Percentiles rank a stretch among this genome's conserved stretches.
phyloP scores from a whole-genome alignment of 352 stramenopile genomes.

The Globisporangium viniferum region DNA sequence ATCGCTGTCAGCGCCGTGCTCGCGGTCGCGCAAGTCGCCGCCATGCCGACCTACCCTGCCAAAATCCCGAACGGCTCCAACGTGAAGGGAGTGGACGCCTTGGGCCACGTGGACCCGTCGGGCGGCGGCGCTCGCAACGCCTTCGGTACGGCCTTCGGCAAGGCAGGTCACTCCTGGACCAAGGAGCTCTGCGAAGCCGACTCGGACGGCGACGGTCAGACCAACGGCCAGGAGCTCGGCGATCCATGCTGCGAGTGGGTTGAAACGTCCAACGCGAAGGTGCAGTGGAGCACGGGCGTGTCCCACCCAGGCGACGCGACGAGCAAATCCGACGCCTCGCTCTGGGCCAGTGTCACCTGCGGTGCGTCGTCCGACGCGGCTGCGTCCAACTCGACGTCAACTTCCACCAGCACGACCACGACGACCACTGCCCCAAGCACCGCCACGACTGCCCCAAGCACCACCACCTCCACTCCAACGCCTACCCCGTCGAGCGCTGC shows the following conservation, averaged over 20 bases:
- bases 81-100: constrained; percentile 17
- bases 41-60: constrained; percentile 6
- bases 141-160: constrained; percentile 17
- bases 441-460: neutral
- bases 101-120: constrained; percentile 21
- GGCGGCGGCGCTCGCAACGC: constrained; percentile 22
- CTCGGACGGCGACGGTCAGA: constrained; percentile 40
- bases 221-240: constrained; percentile 56
- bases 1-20: neutral
- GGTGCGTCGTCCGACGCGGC: neutral
- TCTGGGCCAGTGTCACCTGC: constrained; percentile 13
- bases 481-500: neutral
- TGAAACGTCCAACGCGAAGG: constrained; percentile 15
- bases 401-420: neutral
- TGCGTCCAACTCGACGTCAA: neutral
- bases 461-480: neutral
- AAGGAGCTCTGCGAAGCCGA: constrained; percentile 34
- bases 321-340: constrained; percentile 22
- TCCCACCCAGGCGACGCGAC: constrained; percentile 19
- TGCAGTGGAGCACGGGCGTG: constrained; percentile 16
- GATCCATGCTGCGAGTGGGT: constrained; percentile 36
- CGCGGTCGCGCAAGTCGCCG: neutral
- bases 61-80: constrained; percentile 24
- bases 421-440: neutral
- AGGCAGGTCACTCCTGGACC: constrained; percentile 22